These are phyloP conservation scores for Quercus ilex DNA, from an alignment of 306 rosid species.

Conservation along the genomic window DNA sequence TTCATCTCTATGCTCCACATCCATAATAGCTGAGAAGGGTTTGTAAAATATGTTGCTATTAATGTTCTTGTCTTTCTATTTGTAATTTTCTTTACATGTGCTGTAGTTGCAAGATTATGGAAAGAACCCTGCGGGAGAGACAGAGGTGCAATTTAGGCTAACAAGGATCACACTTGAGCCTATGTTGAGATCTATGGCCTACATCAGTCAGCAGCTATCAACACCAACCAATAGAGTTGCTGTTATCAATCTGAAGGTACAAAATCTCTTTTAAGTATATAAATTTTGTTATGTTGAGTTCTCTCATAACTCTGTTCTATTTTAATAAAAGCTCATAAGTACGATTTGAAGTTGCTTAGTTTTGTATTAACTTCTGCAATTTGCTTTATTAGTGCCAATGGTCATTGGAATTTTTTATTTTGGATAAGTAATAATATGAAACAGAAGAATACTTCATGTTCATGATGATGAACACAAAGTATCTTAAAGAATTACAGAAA, in stretches of 20 bases:
- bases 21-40: not conserved
- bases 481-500: too few species aligned
- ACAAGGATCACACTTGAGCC: constrained; percentile 73
- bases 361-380: not conserved
- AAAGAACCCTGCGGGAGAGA: constrained; percentile 55
- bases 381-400: not conserved
- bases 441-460: too few species aligned
- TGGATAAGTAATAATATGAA: too few species aligned
- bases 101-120: constrained; percentile 72
- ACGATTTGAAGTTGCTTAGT: not conserved
- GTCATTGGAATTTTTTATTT: too few species aligned
- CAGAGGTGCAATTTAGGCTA: constrained; percentile 66
- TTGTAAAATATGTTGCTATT: constrained; percentile 13
- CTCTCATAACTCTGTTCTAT: not conserved
- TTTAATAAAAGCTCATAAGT: not conserved
- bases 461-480: too few species aligned
- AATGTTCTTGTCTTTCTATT: constrained; percentile 21
- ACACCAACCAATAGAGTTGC: constrained; percentile 71
- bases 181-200: constrained; percentile 74
- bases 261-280: not conserved
- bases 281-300: not conserved
- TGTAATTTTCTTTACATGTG: constrained; percentile 18
- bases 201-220: constrained; percentile 67
- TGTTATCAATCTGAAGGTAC: constrained; percentile 73
- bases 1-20: not conserved